phyloP scores from a whole-genome alignment of 2,329 filamentous ascomycete species.

The Phyllosticta capitalensis region DNA sequence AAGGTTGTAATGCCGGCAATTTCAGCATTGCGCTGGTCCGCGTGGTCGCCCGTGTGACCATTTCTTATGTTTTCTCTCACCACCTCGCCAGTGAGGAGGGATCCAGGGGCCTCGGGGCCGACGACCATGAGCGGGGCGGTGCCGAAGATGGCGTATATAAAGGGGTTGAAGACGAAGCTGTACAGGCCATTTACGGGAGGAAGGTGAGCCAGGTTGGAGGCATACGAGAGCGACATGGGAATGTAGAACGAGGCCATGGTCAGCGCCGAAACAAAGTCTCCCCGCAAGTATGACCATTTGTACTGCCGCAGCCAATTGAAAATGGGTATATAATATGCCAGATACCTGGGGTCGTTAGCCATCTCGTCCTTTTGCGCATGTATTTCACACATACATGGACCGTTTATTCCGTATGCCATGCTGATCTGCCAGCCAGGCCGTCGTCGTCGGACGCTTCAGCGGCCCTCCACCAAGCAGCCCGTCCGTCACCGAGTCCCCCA shows the following conservation, averaged over 20 bases:
- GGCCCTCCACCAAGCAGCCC: slow-evolving; percentile 27
- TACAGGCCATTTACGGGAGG: slow-evolving; percentile 92
- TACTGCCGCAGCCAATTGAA: slow-evolving; percentile 89
- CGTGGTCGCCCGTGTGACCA: slow-evolving; percentile 54
- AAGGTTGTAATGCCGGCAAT: slow-evolving; percentile 83
- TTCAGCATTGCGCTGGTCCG: slow-evolving; percentile 64
- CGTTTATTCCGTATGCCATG: slow-evolving; percentile 66
- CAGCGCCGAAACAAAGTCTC: slow-evolving; percentile 77
- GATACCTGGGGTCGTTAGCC: slow-evolving; percentile 50
- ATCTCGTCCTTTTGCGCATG: background rate
- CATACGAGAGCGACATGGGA: slow-evolving; percentile 89
- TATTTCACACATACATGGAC: slow-evolving; percentile 52
- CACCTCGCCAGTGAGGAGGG: slow-evolving; percentile 78
- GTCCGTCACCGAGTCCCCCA: slow-evolving; percentile 36
- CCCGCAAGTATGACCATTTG: slow-evolving; percentile 67
- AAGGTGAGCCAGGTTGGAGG: slow-evolving; percentile 84
- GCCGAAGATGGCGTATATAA: slow-evolving; percentile 84
- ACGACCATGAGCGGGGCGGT: slow-evolving; percentile 91
- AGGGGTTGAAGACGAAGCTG: slow-evolving; percentile 82
- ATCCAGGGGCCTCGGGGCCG: slow-evolving; percentile 89
- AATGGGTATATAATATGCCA: slow-evolving; percentile 88
- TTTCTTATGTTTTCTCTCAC: slow-evolving; percentile 66
- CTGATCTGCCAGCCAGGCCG: slow-evolving; percentile 58
- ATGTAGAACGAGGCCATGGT: slow-evolving; percentile 99
- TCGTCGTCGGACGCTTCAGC: slow-evolving; percentile 62